Evolutionary conservation across 2,329 filamentous ascomycete genomes (phyloP).

Genomic region (Trichoderma sp.): DNA sequence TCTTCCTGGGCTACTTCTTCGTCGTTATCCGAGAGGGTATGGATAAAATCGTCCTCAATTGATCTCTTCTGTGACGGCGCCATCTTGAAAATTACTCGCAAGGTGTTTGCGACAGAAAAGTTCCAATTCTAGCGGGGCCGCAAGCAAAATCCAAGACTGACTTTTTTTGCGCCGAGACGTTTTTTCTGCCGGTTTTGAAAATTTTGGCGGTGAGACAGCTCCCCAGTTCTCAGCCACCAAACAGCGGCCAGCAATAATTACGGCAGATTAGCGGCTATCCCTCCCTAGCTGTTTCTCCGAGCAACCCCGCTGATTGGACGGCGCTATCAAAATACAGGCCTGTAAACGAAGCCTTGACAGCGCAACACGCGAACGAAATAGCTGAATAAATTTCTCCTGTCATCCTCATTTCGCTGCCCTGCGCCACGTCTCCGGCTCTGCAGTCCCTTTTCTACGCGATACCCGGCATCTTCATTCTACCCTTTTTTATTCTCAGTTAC

Average conservation of each 20-base stretch:
- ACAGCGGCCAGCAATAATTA: background rate
- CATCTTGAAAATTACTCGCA: conserved; percentile 42
- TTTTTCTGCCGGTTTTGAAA: conserved; percentile 36
- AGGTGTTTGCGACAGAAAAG: conserved; percentile 29
- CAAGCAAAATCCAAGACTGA: conserved; percentile 25
- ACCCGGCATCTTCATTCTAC: conserved; percentile 22
- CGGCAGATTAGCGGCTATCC: conserved; percentile 20
- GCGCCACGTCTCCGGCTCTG: conserved; percentile 22
- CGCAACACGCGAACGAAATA: conserved; percentile 32
- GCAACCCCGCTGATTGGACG: conserved; percentile 46
- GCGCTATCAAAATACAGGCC: conserved; percentile 34
- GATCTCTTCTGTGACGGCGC: conserved; percentile 55
- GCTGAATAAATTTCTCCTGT: conserved; percentile 34
- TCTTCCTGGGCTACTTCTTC: conserved; percentile 57
- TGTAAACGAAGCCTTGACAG: conserved; percentile 28
- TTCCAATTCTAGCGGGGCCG: conserved; percentile 21
- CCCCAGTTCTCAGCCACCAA: background rate
- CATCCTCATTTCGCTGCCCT: conserved; percentile 29
- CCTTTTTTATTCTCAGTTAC: background rate
- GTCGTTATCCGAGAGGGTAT: conserved; percentile 63
- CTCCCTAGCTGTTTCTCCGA: conserved; percentile 33
- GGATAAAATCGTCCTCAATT: conserved; percentile 60
- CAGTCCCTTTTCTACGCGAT: conserved; percentile 29
- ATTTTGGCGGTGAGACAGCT: conserved; percentile 35
- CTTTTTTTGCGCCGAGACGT: conserved; percentile 15